Evolutionary conservation across 2,329 filamentous ascomycete genomes (phyloP).

Genomic region (Ascochyta rabiei): DNA sequence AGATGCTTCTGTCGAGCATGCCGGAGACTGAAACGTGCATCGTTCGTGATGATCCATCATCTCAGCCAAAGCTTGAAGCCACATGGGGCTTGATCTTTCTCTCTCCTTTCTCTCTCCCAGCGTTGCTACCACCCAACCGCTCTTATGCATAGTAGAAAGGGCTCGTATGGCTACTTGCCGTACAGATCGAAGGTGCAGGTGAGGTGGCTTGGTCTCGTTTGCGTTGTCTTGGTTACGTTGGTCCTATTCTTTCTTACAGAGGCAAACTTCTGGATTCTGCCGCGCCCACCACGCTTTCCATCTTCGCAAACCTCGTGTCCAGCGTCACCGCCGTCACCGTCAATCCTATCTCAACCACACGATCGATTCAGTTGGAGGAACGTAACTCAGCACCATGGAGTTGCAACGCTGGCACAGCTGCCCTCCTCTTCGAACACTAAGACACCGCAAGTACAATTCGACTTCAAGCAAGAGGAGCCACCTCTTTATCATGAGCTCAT

Average conservation of each 20-base stretch:
- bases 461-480: slow-evolving; percentile 60
- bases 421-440: slow-evolving; percentile 70
- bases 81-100: slow-evolving; percentile 1
- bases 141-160: slow-evolving; percentile 20
- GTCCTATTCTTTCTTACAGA: slow-evolving; percentile 17
- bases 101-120: background rate
- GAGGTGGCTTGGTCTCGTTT: slow-evolving; percentile 20
- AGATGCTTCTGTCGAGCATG: background rate
- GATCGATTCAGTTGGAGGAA: slow-evolving; percentile 22
- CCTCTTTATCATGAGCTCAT: slow-evolving; percentile 51
- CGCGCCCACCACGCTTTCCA: slow-evolving; percentile 13
- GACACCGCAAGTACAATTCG: slow-evolving; percentile 76
- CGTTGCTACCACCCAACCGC: background rate
- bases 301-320: slow-evolving; percentile 23
- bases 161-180: slow-evolving; percentile 12
- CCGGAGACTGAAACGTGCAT: slow-evolving; percentile 13
- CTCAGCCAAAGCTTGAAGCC: slow-evolving; percentile 1
- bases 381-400: slow-evolving; percentile 21
- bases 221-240: slow-evolving; percentile 17
- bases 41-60: background rate
- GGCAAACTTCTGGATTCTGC: slow-evolving; percentile 13
- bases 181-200: slow-evolving; percentile 17
- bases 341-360: slow-evolving; percentile 10
- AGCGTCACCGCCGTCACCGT: slow-evolving; percentile 18
- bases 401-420: slow-evolving; percentile 70